Evolutionary conservation across 208 protist genomes (phyloP).

Genomic region (Trypanosoma brucei): DNA sequence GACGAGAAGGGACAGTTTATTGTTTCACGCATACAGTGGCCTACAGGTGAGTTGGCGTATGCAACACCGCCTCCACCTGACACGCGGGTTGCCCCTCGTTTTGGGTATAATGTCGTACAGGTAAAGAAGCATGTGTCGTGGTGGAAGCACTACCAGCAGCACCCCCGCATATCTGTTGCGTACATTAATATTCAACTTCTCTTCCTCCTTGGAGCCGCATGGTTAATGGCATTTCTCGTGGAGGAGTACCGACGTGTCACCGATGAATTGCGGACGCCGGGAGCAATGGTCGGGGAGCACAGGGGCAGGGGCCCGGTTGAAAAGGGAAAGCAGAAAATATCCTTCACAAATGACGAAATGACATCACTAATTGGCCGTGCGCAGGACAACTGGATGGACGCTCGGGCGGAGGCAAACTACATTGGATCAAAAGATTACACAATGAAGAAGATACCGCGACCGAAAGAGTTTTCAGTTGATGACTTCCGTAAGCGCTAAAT

Average conservation of each 20-base stretch:
- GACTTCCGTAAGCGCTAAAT: conserved; percentile 72
- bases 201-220: conserved; percentile 70
- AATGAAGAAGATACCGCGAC: conserved; percentile 81
- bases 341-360: conserved; percentile 67
- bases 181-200: conserved; percentile 84
- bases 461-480: conserved; percentile 78
- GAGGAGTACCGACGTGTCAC: conserved; percentile 58
- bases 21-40: conserved; percentile 80
- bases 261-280: conserved; percentile 76
- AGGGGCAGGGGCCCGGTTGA: conserved; percentile 59
- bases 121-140: conserved; percentile 85
- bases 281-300: conserved; percentile 82
- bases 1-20: conserved; percentile 82
- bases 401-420: conserved; percentile 69
- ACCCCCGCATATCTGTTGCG: conserved; percentile 71
- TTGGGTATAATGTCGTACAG: conserved; percentile 85
- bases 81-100: conserved; percentile 68
- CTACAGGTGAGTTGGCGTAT: conserved; percentile 80
- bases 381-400: conserved; percentile 82
- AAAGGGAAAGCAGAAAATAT: conserved; percentile 61
- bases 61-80: conserved; percentile 61
- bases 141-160: conserved; percentile 86
- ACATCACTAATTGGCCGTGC: conserved; percentile 53
- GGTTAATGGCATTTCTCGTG: conserved; percentile 70
- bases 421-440: conserved; percentile 83